Base-by-base conservation (phyloP, 805 yeast genomes). In the Kurtzmaniella cleridarum region DNA sequence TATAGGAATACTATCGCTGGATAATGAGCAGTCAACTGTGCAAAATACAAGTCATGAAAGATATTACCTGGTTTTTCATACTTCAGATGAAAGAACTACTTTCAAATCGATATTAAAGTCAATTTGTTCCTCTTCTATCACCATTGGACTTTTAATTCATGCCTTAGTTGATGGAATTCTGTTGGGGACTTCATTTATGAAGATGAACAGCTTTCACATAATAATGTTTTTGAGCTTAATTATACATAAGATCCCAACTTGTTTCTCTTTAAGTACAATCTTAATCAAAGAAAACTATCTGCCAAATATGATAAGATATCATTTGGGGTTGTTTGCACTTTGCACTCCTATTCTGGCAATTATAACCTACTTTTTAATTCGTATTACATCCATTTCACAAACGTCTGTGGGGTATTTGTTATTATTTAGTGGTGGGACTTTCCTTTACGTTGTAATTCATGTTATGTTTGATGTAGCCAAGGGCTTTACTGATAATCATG, bases 161-260 rank as follows among this genome's bases (percentile, higher is more conserved):
- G 76, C 86, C 1, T 49, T 78, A 2, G 77, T 85, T 2, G 95
- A 84, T 49, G 95, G 95, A 1, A 63, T 84, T 5, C 81, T 88
- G 0, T 61, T 84, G 27, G 88, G 89, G 0, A 74, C 88, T 0
- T 69, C 83, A 1, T 66, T 70, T 35, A 56, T 71, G 17, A 51
- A 73, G 9, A 50, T 49, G n/a, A 55, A 63, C 15, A 61, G 61
- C 40, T 76, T 84, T 36, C 73, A 81, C 34, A 36, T 79, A 10
- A 80, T 86, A 10, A 75, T 84, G 23, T 36, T 27, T n/a, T 27
- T 36, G 17, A 36, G 39, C 23, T 18, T 36, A 11, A 66, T 84
- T 42, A 51, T 81, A 26, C 93, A 84, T 63, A 84, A 84, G 55
- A 64, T 84, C 4, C 93, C 93, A 0, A 81, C 91, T 0, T 71